A percentile compares a stretch with the other conserved stretches of the same genome.
These are phyloP conservation scores for Cutaneotrichosporon sp. DNA, from an alignment of 1,284 basidiomycete genomes.

Conservation along the genomic window DNA sequence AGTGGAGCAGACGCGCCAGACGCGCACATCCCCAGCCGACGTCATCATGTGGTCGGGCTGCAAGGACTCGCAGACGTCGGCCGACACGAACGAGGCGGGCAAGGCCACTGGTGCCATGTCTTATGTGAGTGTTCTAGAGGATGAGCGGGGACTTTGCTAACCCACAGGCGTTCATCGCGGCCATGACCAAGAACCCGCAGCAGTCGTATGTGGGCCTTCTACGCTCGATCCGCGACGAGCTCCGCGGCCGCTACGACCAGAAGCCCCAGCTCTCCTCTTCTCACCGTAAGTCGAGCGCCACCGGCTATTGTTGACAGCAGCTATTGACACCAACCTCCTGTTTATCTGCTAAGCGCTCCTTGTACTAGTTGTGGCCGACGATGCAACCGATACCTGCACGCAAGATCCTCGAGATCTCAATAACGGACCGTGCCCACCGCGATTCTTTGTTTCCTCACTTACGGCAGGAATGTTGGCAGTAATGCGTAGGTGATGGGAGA, in stretches of 20 bases:
- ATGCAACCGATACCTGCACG: constrained; percentile 4
- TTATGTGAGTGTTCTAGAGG: constrained; percentile 34
- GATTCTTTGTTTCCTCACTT: neutral
- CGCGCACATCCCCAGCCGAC: constrained; percentile 74
- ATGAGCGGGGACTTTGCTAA: neutral
- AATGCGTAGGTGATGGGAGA: neutral
- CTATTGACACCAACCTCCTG: constrained; percentile 31
- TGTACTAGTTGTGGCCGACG: constrained; percentile 5
- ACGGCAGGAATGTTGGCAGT: neutral
- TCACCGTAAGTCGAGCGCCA: constrained; percentile 57
- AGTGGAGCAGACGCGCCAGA: constrained; percentile 57
- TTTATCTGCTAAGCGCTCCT: constrained; percentile 28
- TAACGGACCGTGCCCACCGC: neutral
- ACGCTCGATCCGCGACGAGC: constrained; percentile 61
- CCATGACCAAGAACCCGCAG: constrained; percentile 63
- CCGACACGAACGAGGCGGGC: constrained; percentile 78
- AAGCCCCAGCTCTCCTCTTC: constrained; percentile 67
- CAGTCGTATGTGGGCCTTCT: constrained; percentile 80
- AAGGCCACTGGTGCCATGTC: constrained; percentile 81
- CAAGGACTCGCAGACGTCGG: constrained; percentile 89
- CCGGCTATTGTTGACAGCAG: constrained; percentile 29
- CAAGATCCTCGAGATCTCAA: neutral
- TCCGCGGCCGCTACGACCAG: constrained; percentile 69
- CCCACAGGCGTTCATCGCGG: constrained; percentile 64
- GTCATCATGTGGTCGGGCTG: constrained; percentile 74